These are phyloP conservation scores for Sugiyamaella smithiae DNA, from an alignment of 805 yeast genomes.

Conservation along the genomic window DNA sequence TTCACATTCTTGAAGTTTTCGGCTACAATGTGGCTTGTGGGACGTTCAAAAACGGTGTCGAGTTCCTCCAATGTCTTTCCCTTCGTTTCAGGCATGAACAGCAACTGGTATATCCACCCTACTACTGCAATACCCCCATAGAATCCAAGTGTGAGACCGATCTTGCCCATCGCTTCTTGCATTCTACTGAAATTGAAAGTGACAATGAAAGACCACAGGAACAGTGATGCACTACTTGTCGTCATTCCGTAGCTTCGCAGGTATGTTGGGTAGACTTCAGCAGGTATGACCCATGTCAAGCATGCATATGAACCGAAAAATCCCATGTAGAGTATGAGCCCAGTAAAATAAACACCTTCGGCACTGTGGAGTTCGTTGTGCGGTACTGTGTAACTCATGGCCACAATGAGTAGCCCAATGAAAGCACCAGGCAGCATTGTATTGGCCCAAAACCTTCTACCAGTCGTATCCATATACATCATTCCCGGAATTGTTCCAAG, in stretches of 20 bases:
- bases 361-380: constrained; percentile 44
- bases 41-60: constrained; percentile 55
- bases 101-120: constrained; percentile 40
- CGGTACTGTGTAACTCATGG: constrained; percentile 51
- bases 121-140: constrained; percentile 64
- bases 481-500: constrained; percentile 67
- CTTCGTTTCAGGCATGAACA: constrained; percentile 69
- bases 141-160: constrained; percentile 64
- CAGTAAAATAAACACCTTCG: constrained; percentile 59
- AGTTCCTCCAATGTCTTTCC: constrained; percentile 68
- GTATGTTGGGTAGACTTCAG: constrained; percentile 59
- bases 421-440: constrained; percentile 53
- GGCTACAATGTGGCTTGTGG: constrained; percentile 39
- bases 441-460: constrained; percentile 62
- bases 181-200: constrained; percentile 61
- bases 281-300: constrained; percentile 66
- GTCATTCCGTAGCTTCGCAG: constrained; percentile 66
- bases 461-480: constrained; percentile 32
- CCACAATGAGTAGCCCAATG: constrained; percentile 58
- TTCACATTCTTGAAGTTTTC: constrained; percentile 31
- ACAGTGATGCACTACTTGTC: constrained; percentile 52
- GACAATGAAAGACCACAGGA: constrained; percentile 61
- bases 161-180: constrained; percentile 55
- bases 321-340: constrained; percentile 60
- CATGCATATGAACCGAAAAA: constrained; percentile 67